Evolutionary conservation across 768 basidiomycete species (phyloP), one percentile per base, ranked within the genome.

Genomic region (Tulasnella calospora): DNA sequence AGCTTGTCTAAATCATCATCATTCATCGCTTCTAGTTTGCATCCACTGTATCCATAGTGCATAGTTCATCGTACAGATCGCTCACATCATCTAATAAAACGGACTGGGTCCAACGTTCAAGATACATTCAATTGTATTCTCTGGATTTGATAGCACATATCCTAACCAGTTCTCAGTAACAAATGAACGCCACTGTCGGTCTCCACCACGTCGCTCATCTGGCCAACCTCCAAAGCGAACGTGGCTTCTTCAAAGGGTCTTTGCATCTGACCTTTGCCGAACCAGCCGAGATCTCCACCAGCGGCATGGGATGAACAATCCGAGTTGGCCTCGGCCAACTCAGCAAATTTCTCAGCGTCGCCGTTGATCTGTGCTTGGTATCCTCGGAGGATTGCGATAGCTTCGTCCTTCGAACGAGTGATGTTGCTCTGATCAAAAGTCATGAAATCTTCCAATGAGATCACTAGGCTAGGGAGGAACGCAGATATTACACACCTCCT

Each of bases 141-240:
- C 21, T n/a, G 9, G 17, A 57, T 57, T 30, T 9, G 23, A 57
- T 57, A 7, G 55, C 10, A 57, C 23, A 30, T 30, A 38, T n/a
- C 12, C 27, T 57, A 57, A 57, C 86, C 94, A 74, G 94, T 96
- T 82, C 98, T 89, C 85, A 97, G 86, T 82, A 99, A 93, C 81
- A 99, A 82, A 84, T 99, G 98, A 30, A 98, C 95, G 27, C 98
- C 98, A 81, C 95, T 96, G 81, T 99, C 96, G 70, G 97, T 93
- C 82, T 89, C 90, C 82, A 98, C 89, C 70, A 95, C 86, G 38
- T 90, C 92, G 84, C 93, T 94, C 83, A 96, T 91, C 85, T 93
- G 85, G 10, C 91, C 93, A 30, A 92, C 88, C 71, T 90, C 83
- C 80, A 96, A 87, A 2, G 85, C 89, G 84, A 88, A 96, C 15